These are phyloP conservation scores for Malassezia pachydermatis DNA, from an alignment of 1,284 basidiomycete species.

Conservation along the genomic window DNA sequence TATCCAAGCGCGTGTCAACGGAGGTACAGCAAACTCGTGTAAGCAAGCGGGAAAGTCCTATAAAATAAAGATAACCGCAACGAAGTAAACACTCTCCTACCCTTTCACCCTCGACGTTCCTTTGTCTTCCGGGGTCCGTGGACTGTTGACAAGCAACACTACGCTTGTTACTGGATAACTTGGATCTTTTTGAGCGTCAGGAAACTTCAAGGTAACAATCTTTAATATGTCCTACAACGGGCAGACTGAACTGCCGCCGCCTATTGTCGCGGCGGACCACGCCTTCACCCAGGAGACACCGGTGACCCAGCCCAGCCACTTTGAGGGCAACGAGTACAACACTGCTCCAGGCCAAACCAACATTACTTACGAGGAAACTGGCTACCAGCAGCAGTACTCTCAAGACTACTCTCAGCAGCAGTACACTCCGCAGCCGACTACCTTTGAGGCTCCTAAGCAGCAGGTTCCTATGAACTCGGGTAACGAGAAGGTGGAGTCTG, in stretches of 20 bases:
- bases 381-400: slow-evolving; percentile 2
- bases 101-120: slow-evolving; percentile 10
- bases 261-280: slow-evolving; percentile 17
- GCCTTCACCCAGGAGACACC: slow-evolving; percentile 17
- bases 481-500: neutral
- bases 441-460: neutral
- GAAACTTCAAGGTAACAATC: slow-evolving; percentile 8
- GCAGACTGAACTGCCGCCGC: slow-evolving; percentile 14
- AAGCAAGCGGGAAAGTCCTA: slow-evolving; percentile 16
- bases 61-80: slow-evolving; percentile 12
- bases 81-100: slow-evolving; percentile 9
- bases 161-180: slow-evolving; percentile 9
- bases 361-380: slow-evolving; percentile 5
- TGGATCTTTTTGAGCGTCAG: slow-evolving; percentile 15
- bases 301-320: slow-evolving; percentile 12
- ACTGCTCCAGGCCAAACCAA: slow-evolving; percentile 1
- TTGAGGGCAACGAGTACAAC: slow-evolving; percentile 3
- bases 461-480: neutral
- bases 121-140: slow-evolving; percentile 8
- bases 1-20: neutral
- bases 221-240: slow-evolving; percentile 3
- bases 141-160: slow-evolving; percentile 7
- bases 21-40: slow-evolving; percentile 1
- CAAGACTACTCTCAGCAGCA: slow-evolving; percentile 11
- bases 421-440: slow-evolving; percentile 3